These are phyloP conservation scores for Talaromyces islandicus DNA, from an alignment of 2,329 filamentous ascomycete species.

Conservation along the genomic window DNA sequence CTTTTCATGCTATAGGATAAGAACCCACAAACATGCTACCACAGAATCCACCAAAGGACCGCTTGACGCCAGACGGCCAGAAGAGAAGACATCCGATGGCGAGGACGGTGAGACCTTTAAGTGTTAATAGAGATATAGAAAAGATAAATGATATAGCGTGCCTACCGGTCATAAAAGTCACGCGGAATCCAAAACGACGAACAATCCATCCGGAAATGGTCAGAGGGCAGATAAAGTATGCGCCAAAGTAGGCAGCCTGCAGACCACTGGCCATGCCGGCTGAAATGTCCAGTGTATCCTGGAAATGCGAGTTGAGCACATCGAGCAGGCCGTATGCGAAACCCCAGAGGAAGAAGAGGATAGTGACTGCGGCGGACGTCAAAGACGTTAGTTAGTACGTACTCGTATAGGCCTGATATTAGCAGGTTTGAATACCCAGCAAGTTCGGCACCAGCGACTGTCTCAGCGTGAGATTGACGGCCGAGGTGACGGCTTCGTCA, in stretches of 20 bases:
- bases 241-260: conserved; percentile 59
- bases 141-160: conserved; percentile 33
- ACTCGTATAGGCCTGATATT: too few relatives aligned
- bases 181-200: conserved; percentile 69
- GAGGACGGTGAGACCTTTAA: background rate
- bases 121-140: too few relatives aligned
- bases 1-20: too few relatives aligned
- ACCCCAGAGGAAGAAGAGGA: conserved; percentile 56
- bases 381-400: too few relatives aligned
- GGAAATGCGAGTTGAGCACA: conserved; percentile 46
- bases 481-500: conserved; percentile 45
- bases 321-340: conserved; percentile 55
- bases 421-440: conserved; percentile 42
- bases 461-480: conserved; percentile 59
- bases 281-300: conserved; percentile 37
- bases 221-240: conserved; percentile 27
- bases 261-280: conserved; percentile 56
- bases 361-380: conserved; percentile 37
- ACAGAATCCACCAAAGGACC: conserved; percentile 69
- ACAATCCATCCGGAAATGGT: conserved; percentile 53
- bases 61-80: conserved; percentile 72
- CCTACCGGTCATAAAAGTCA: conserved; percentile 71
- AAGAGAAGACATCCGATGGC: conserved; percentile 45
- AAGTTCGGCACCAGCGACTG: conserved; percentile 62
- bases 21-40: conserved; percentile 56